Percentiles rank a stretch among this genome's conserved stretches.
phyloP scores from a whole-genome alignment of 306 rosid genomes.

The Arachis stenosperma region DNA sequence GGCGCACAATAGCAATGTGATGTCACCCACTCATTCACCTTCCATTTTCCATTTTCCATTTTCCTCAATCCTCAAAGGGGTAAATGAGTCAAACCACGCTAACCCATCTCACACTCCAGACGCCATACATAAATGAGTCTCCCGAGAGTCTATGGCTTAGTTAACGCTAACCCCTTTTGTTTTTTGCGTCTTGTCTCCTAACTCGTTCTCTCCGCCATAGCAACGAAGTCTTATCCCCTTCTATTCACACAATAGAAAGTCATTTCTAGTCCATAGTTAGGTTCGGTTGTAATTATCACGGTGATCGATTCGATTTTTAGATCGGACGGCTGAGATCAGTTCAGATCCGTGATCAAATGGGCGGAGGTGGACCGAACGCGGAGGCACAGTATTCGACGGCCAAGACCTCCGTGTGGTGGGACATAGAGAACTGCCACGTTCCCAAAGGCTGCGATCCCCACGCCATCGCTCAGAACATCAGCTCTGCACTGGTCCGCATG shows the following conservation, averaged over 20 bases:
- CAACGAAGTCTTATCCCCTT: no score
- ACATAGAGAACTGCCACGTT: slow-evolving; percentile 90
- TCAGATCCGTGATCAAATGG: slow-evolving; percentile 22
- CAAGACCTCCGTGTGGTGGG: slow-evolving; percentile 95
- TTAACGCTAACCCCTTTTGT: background rate
- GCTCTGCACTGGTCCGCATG: slow-evolving; percentile 73
- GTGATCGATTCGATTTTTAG: background rate
- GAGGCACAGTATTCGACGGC: slow-evolving; percentile 74
- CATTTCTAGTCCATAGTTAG: no score
- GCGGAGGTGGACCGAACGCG: slow-evolving; percentile 48
- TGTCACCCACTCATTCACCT: background rate
- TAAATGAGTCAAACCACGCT: background rate
- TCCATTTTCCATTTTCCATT: background rate
- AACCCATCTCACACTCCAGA: background rate
- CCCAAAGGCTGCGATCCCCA: slow-evolving; percentile 70
- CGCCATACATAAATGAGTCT: background rate
- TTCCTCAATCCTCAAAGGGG: background rate
- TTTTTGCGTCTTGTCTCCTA: background rate
- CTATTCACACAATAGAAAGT: no score
- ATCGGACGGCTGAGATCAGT: slow-evolving; percentile 10
- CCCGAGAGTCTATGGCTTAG: background rate
- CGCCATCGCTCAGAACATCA: slow-evolving; percentile 84
- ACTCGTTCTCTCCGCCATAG: background rate
- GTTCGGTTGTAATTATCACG: background rate
- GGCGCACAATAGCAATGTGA: background rate